Evolutionary conservation across 768 basidiomycete genomes (phyloP).

Genomic region (Mycena capillaripes): DNA sequence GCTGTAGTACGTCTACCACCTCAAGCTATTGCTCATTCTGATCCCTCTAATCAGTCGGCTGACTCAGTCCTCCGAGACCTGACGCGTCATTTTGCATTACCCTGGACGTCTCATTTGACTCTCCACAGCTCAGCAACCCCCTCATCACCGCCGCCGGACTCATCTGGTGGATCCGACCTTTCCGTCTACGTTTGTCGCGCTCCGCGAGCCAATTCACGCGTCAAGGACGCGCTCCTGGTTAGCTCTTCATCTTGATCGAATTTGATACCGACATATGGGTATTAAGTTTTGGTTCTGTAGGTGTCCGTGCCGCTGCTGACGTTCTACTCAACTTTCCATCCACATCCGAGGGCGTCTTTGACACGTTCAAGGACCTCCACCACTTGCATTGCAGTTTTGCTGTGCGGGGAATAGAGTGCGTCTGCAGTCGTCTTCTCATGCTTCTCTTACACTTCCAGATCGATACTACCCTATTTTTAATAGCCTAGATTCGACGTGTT

Average conservation of each 20-base stretch:
- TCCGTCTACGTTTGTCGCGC: background rate
- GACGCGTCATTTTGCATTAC: background rate
- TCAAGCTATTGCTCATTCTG: no score
- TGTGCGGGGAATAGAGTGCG: no score
- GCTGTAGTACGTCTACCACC: no score
- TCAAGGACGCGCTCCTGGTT: no score
- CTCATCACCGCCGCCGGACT: background rate
- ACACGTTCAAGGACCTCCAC: background rate
- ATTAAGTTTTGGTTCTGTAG: background rate
- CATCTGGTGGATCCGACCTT: background rate
- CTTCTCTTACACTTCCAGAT: background rate
- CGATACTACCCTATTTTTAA: slow-evolving; percentile 1
- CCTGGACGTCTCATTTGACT: background rate
- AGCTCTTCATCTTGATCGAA: background rate
- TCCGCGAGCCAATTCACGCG: background rate
- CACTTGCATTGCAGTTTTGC: background rate
- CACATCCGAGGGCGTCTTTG: background rate
- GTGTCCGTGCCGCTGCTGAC: background rate
- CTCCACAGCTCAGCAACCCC: background rate
- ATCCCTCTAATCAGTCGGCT: no score
- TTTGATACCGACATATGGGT: no score
- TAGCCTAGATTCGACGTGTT: slow-evolving; percentile 2
- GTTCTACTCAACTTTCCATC: background rate
- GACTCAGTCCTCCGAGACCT: background rate
- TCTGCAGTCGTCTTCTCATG: no score